Evolutionary conservation across 768 basidiomycete species (phyloP), one percentile per base, ranked within the genome.

Genomic region (Mrakia frigida): DNA sequence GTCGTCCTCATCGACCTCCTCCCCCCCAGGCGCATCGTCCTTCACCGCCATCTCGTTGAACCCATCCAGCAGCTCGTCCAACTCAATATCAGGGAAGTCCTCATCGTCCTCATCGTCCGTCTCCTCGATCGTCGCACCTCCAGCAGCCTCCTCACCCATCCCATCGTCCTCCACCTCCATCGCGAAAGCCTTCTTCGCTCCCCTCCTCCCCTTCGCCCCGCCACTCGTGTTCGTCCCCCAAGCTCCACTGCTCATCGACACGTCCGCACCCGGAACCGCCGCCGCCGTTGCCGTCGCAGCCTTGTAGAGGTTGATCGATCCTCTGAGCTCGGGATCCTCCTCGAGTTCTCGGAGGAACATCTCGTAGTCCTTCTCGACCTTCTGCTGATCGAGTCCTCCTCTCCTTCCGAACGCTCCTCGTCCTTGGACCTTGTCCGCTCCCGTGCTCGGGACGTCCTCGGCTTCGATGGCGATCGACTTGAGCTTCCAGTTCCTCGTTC

Each of bases 331-430:
- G 31, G 90, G 90, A 84, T 98, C 95, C 83, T 98, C 96, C 84
- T 97, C 94, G 69, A 98, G 84, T 78, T 97, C 94, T 65, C 91
- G 88, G 84, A 98, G 85, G 88, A 99, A 99, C 70, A 92, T 79
- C 85, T 98, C 97, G 84, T 98, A 99, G 82, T 99, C 96, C 82
- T 93, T 90, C 80, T 98, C 94, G 76, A 98, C 92, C 86, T 94
- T 94, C 85, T 88, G 90, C 84, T 90, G 88, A 84, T 96, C 94
- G 67, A 93, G 86, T 50, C 94, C 94, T 16, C 94, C 94, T 87
- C 91, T 87, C 67, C 93, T 86, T 1, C 94, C 94, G 61, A 96
- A 90, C n/a, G 94, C 90, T 74, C 94, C 94, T 60, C 92, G 86
- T 46, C 89, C 84, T 33, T 81, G 79, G 13, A 79, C 79, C 52